Evolutionary conservation across 2,329 filamentous ascomycete species (phyloP).

Genomic region (Ceratocystis diversiconidia): DNA sequence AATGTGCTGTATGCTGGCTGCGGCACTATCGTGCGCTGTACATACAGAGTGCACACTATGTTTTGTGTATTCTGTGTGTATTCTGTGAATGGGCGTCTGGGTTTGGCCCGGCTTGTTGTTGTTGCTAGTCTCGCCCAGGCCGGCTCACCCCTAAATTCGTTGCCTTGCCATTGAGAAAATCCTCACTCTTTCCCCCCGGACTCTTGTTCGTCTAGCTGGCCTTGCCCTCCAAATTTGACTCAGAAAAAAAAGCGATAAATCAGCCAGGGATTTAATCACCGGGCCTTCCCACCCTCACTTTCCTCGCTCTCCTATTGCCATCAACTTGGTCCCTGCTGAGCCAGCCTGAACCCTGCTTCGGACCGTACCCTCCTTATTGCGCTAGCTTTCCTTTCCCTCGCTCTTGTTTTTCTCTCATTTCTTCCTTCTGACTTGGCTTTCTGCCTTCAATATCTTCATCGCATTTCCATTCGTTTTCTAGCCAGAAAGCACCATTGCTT

Average conservation of each 20-base stretch:
- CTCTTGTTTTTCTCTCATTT: background rate
- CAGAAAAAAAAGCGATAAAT: no score
- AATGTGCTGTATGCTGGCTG: background rate
- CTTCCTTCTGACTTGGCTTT: background rate
- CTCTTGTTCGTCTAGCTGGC: no score
- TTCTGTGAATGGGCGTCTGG: background rate
- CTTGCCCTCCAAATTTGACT: no score
- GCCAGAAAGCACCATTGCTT: background rate
- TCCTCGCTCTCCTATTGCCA: background rate
- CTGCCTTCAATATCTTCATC: constrained; percentile 8
- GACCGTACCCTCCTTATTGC: background rate
- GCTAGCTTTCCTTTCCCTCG: background rate
- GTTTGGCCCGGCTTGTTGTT: no score
- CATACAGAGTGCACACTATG: background rate
- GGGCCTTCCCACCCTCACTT: background rate
- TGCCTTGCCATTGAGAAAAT: no score
- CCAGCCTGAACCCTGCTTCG: constrained; percentile 1
- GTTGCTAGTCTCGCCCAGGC: no score
- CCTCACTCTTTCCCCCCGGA: no score
- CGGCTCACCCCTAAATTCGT: no score
- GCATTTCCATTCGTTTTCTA: constrained; percentile 3
- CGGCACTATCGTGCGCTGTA: background rate
- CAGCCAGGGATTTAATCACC: background rate
- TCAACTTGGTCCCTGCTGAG: background rate
- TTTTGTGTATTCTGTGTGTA: no score